A percentile compares a stretch with the other conserved stretches of the same genome.
Evolutionary conservation across 495 filamentous ascomycete genomes (phyloP).

Genomic region (Tuber calosporum): DNA sequence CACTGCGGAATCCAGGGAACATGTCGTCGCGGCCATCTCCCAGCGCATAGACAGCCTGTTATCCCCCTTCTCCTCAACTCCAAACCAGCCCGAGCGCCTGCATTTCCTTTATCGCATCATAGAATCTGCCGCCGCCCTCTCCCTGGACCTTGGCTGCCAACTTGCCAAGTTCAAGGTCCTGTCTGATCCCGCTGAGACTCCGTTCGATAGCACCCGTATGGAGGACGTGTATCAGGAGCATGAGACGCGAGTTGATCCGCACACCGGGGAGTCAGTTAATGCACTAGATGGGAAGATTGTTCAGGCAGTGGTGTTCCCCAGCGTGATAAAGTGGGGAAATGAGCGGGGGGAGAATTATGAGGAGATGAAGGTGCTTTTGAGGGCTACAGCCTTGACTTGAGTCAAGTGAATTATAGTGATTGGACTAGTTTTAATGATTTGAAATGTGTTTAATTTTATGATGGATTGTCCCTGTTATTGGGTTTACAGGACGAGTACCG

Average conservation of each 20-base stretch:
- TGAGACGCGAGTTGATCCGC: not conserved
- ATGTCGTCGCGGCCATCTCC: not conserved
- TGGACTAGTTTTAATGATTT: not conserved
- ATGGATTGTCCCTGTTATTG: not conserved
- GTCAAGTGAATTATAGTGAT: not conserved
- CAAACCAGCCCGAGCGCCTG: not conserved
- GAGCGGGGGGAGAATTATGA: constrained; percentile 28
- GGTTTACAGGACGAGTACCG: not conserved
- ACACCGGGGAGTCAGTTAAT: not conserved
- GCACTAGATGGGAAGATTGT: not conserved
- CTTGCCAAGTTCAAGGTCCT: not conserved
- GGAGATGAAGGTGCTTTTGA: not conserved
- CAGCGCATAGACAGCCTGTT: not conserved
- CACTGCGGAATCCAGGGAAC: not conserved
- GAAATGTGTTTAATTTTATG: not conserved
- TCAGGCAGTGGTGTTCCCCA: constrained; percentile 14
- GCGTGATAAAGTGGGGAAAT: constrained; percentile 21
- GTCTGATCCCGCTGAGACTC: not conserved
- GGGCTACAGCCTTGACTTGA: not conserved
- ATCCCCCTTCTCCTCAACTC: not conserved
- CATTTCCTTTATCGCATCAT: not conserved
- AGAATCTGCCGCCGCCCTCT: not conserved
- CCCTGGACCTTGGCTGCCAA: not conserved
- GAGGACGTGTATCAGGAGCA: constrained; percentile 2
- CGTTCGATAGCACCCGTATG: not conserved